Conservation (phyloP, 1,284 basidiomycete species). For the Rhodotorula sp. region DNA sequence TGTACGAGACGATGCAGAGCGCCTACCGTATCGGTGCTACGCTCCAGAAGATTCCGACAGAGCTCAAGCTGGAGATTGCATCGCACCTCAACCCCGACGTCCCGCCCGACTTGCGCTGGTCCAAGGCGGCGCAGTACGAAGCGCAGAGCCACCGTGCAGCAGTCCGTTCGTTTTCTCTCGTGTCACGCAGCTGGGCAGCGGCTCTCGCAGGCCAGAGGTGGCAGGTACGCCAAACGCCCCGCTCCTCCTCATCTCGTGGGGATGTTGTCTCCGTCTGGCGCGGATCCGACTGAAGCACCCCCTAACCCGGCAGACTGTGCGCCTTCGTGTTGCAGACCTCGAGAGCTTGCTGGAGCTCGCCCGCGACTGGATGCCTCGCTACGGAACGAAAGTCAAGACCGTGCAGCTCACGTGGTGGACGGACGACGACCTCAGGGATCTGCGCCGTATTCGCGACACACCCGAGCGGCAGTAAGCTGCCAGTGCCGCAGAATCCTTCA, state of each 20-base stretch:
- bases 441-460: no score
- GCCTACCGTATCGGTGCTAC: not conserved
- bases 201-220: not conserved
- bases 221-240: not conserved
- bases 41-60: not conserved
- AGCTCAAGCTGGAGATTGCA: constrained; percentile 9
- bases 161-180: not conserved
- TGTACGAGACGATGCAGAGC: no score
- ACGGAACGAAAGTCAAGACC: no score
- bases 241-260: no score
- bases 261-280: no score
- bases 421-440: no score
- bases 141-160: not conserved
- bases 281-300: not conserved
- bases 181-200: not conserved
- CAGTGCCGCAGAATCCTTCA: no score
- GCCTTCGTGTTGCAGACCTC: no score
- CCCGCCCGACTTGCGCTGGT: not conserved
- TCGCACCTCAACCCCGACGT: not conserved
- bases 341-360: no score
- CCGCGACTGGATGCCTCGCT: no score
- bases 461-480: no score
- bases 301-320: not conserved
- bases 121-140: not conserved
- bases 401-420: no score